Evolutionary conservation across 257 asterid species (phyloP), one percentile per base, ranked within the genome.

Genomic region (Vinca minor): DNA sequence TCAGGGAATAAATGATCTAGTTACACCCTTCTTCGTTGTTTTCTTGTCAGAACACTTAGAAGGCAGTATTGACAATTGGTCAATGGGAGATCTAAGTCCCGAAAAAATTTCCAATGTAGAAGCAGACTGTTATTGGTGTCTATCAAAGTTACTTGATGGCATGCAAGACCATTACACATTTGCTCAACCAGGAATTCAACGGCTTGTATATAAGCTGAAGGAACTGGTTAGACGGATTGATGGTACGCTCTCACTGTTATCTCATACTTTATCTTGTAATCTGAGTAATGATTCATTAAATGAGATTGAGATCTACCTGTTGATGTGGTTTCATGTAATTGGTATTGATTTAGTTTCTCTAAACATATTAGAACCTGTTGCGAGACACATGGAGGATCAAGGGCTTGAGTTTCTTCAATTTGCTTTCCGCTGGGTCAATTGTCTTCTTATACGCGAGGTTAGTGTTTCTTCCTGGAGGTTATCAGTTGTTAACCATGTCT

Each of bases 161-260:
- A 92, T 92, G 98, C 98, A 92, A 77, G 98, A 89, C 75, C 96
- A 92, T 78, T 92, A 92, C 83, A 92, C 98, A 18, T 92, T 92
- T 80, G 98, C 98, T 50, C 98, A 92, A 79, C 98, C 98, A 14
- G 98, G 98, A 81, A 92, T 92, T 66, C 98, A 92, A 63, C 76
- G 96, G 45, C 95, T 92, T 50, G 98, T 92, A 74, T 92, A 87
- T 79, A 89, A 89, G 85, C 85, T 92, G 68, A 89, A 88, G 96
- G 98, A 92, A 75, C 62, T 92, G 80, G 93, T 92, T 66, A 79
- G 97, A 74, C 84, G 98, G 75, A 92, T 92, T 60, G 96, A 92
- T 74, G 98, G 96, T 91, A 84, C 68, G 47, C 29, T 23, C 47
- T 63, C 42, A 35, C n/a, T 34, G 42, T 42, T 23, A 45, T 60